Conservation (phyloP, 2,329 filamentous ascomycete species). For the Colletotrichum theobromicola region DNA sequence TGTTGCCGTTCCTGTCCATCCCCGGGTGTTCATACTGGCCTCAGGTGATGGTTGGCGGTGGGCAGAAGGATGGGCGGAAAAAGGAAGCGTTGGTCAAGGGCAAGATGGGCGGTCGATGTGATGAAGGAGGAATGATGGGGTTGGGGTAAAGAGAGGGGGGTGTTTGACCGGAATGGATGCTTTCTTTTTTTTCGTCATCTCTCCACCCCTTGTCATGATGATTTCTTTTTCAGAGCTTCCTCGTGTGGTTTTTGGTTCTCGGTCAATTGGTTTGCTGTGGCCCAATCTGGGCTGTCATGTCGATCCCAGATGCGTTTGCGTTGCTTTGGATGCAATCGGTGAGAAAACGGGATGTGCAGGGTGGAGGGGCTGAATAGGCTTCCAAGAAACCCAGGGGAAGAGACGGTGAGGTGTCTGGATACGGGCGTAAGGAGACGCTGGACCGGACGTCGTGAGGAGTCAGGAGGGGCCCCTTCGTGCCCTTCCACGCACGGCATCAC, state of each 20-base stretch:
- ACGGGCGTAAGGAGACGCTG: slow-evolving; percentile 10
- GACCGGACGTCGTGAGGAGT: not conserved
- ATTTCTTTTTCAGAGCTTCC: not conserved
- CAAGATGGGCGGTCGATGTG: not conserved
- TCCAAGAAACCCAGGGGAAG: not conserved
- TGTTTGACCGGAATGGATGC: not conserved
- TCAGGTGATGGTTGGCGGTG: not conserved
- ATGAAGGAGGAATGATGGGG: slow-evolving; percentile 12
- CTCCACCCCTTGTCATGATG: not conserved
- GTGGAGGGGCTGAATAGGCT: not conserved
- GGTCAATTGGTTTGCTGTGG: not conserved
- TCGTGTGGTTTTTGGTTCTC: not conserved
- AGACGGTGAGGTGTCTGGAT: not conserved
- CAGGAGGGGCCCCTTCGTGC: not conserved
- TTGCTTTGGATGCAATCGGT: slow-evolving; percentile 14
- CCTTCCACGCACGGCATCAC: not conserved
- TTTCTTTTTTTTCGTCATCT: slow-evolving; percentile 4
- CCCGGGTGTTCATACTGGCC: not conserved
- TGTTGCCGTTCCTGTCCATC: not conserved
- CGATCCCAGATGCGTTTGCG: slow-evolving; percentile 11
- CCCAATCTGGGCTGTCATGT: not conserved
- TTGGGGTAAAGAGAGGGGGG: not conserved
- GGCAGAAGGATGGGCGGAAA: not conserved
- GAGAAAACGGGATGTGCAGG: slow-evolving; percentile 6
- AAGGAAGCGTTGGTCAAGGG: slow-evolving; percentile 2